phyloP scores from a whole-genome alignment of 1,284 basidiomycete genomes.

The Irpex sp. region DNA sequence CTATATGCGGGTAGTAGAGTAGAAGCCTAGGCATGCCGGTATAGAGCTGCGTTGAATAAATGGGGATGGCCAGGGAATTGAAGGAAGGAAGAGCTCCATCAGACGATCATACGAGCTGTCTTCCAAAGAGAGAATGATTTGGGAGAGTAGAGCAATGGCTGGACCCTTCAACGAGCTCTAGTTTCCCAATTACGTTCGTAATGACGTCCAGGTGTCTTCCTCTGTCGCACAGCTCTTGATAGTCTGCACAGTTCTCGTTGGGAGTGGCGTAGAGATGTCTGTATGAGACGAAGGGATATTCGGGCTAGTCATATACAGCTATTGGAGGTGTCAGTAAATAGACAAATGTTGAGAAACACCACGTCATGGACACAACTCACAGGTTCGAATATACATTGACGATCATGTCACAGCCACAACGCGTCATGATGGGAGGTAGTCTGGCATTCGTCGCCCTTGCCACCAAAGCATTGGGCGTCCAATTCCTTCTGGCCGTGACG shows the following conservation, averaged over 20 bases:
- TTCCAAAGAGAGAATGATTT: neutral
- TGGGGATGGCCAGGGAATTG: too few relatives aligned
- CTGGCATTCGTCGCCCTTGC: conserved; percentile 31
- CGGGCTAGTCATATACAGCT: too few relatives aligned
- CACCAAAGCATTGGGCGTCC: conserved; percentile 61
- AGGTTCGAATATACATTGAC: neutral
- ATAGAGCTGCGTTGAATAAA: neutral
- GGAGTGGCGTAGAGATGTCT: too few relatives aligned
- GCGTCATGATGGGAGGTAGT: conserved; percentile 3
- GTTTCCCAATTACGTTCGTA: too few relatives aligned
- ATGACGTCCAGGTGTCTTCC: too few relatives aligned
- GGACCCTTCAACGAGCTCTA: neutral
- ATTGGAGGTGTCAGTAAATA: too few relatives aligned
- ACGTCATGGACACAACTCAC: too few relatives aligned
- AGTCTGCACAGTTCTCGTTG: too few relatives aligned
- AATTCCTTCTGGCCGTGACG: conserved; percentile 17
- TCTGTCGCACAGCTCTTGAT: too few relatives aligned
- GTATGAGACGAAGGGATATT: too few relatives aligned
- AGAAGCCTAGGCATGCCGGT: too few relatives aligned
- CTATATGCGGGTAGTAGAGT: neutral
- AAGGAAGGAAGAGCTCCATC: neutral
- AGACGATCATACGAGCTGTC: neutral
- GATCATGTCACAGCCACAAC: neutral
- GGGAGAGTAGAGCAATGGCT: neutral
- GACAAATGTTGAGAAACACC: too few relatives aligned